A percentile compares a stretch with the other conserved stretches of the same genome.
Evolutionary conservation across 2,329 filamentous ascomycete genomes (phyloP).

Genomic region (Trichoderma brevicompactum): DNA sequence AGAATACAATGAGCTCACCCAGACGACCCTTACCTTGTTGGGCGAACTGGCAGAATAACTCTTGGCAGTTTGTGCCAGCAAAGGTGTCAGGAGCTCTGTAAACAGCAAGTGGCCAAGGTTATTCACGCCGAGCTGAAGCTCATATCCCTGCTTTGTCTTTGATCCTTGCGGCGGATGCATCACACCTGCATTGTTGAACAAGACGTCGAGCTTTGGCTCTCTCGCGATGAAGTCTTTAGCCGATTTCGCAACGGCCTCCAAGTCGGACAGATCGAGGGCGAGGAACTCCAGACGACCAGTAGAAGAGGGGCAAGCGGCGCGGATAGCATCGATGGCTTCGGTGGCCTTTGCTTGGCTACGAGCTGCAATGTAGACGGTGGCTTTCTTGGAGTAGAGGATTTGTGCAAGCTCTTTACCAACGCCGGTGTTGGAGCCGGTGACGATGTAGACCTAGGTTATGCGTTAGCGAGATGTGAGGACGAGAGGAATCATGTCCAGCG

Average conservation of each 20-base stretch:
- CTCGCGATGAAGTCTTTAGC: conserved; percentile 34
- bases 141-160: conserved; percentile 35
- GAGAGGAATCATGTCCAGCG: fast-evolving
- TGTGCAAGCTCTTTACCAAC: conserved; percentile 56
- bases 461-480: not conserved
- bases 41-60: conserved; percentile 35
- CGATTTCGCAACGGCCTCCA: conserved; percentile 38
- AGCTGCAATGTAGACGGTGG: conserved; percentile 58
- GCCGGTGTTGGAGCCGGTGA: conserved; percentile 49
- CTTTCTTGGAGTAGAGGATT: conserved; percentile 58
- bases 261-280: conserved; percentile 47
- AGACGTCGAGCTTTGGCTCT: conserved; percentile 41
- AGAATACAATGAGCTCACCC: conserved; percentile 38
- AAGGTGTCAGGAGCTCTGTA: conserved; percentile 45
- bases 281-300: conserved; percentile 42
- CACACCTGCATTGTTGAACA: conserved; percentile 51
- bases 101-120: conserved; percentile 48
- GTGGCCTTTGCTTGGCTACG: conserved; percentile 51
- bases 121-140: conserved; percentile 50
- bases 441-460: conserved; percentile 50
- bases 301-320: conserved; percentile 32
- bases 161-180: conserved; percentile 44
- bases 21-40: conserved; percentile 40
- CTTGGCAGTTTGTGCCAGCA: conserved; percentile 41
- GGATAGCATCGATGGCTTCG: conserved; percentile 45